These are phyloP conservation scores for Yamadazyma buinensis DNA, from an alignment of 1,139 yeast genomes.

Conservation along the genomic window DNA sequence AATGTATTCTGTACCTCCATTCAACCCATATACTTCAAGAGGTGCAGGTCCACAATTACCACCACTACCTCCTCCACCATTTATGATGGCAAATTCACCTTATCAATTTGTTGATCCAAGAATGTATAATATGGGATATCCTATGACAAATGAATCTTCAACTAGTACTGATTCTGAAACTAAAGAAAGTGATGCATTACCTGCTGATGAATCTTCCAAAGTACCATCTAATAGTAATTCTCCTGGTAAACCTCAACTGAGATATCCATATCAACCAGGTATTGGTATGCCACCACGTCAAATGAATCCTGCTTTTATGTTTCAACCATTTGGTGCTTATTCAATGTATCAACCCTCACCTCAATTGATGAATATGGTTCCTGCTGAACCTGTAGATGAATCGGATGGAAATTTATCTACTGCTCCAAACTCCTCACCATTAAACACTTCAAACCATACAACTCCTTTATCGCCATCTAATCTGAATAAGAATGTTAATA, in stretches of 20 bases:
- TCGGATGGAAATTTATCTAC: not conserved
- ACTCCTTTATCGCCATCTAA: conserved; percentile 3
- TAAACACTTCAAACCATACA: conserved; percentile 4
- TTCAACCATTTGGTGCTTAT: conserved; percentile 50
- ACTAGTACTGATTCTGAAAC: not conserved
- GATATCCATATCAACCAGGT: conserved; percentile 27
- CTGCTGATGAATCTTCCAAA: conserved; percentile 9
- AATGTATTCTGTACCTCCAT: conserved; percentile 10
- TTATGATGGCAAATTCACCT: conserved; percentile 36
- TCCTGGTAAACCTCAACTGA: conserved; percentile 1
- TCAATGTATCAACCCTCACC: conserved; percentile 36
- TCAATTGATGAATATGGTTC: conserved; percentile 14
- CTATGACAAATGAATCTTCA: conserved; percentile 18
- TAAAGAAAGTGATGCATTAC: conserved; percentile 8
- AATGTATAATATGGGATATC: conserved; percentile 20
- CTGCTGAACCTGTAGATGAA: conserved; percentile 5
- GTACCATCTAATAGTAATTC: not conserved
- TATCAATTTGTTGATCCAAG: conserved; percentile 39
- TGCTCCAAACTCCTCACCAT: not conserved
- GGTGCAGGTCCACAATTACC: conserved; percentile 25
- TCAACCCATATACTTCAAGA: conserved; percentile 13
- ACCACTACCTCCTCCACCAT: conserved; percentile 42
- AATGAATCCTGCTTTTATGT: conserved; percentile 34
- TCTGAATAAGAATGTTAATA: not conserved
- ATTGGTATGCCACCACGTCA: conserved; percentile 41